Evolutionary conservation across 2,329 filamentous ascomycete species (phyloP), one percentile per base, ranked within the genome.

Genomic region (Aspergillus sp.): DNA sequence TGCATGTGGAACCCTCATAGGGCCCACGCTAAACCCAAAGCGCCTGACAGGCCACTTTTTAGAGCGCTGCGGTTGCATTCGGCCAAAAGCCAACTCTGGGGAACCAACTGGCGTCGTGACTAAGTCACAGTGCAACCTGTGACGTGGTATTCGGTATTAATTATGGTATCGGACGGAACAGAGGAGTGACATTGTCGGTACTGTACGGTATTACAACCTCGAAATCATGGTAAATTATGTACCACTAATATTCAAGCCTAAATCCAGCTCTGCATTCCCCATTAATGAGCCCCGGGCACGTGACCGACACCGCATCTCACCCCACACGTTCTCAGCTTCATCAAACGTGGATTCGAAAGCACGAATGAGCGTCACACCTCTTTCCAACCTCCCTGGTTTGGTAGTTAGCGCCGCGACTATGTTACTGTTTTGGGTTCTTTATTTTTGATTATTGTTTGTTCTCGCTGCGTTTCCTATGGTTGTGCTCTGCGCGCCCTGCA

Each of bases 31-130:
- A 48, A 50, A 20, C 53, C 50, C 43, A 41, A 55, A 51, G 13
- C 50, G n/a, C 58, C 44, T 39, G 39, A 54, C 38, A 50, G 22
- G 34, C 34, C 13, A n/a, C 15, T 36, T 45, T n/a, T 36, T 36
- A 6, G 3, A 36, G 45, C 57, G 58, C 38, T 59, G 53, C 56
- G 26, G 64, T 71, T 69, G 69, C 69, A 71, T 71, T 61, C 64
- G 66, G 65, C 58, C 56, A 60, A 62, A 54, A 64, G 59, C 59
- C 58, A 53, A 65, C 63, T 61, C 49, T 60, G 57, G 60, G 56
- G 60, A 60, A 53, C 51, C 9, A 9, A 30, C 9, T 30, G 26
- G 26, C 9, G 26, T 9, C 8, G 8, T 30, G 26, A 30, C 44
- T 26, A 30, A 41, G 20, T 18, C 7, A 32, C 44, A 49, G 53